phyloP scores from a whole-genome alignment of 306 rosid genomes.

The Rosa persica region DNA sequence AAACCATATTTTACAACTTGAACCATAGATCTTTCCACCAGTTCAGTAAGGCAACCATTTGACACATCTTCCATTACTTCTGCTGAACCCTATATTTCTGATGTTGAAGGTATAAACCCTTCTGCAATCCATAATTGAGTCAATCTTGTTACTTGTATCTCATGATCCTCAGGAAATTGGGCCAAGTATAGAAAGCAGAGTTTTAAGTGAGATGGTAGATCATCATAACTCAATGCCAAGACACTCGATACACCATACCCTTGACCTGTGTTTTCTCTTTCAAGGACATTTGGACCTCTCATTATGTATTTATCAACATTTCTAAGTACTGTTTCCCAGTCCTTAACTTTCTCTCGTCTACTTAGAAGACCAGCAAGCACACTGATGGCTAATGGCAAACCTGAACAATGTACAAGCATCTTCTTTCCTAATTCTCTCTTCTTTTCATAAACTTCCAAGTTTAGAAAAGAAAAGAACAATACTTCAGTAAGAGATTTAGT shows the following conservation, averaged over 20 bases:
- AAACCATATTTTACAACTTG: too few species aligned
- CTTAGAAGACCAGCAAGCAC: not conserved
- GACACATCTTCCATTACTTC: too few species aligned
- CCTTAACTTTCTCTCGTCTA: not conserved
- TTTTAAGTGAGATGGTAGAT: not conserved
- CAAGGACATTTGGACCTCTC: not conserved
- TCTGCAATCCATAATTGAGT: not conserved
- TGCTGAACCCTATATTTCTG: too few species aligned
- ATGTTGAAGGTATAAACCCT: too few species aligned
- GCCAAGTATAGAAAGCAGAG: not conserved
- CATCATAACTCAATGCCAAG: conserved; percentile 1
- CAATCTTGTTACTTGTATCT: not conserved
- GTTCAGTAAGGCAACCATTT: too few species aligned
- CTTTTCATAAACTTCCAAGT: not conserved
- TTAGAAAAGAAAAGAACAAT: too few species aligned
- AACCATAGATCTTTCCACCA: too few species aligned
- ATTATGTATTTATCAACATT: not conserved
- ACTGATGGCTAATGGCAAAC: not conserved
- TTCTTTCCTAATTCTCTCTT: not conserved
- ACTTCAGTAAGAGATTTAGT: too few species aligned
- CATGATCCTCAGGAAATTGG: not conserved
- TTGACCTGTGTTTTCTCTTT: not conserved
- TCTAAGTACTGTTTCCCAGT: not conserved
- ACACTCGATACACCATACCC: not conserved
- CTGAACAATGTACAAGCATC: not conserved